A percentile compares a stretch with the other conserved stretches of the same genome.
Conservation (phyloP, 2,329 filamentous ascomycete genomes). For the Aspergillus ustus region DNA sequence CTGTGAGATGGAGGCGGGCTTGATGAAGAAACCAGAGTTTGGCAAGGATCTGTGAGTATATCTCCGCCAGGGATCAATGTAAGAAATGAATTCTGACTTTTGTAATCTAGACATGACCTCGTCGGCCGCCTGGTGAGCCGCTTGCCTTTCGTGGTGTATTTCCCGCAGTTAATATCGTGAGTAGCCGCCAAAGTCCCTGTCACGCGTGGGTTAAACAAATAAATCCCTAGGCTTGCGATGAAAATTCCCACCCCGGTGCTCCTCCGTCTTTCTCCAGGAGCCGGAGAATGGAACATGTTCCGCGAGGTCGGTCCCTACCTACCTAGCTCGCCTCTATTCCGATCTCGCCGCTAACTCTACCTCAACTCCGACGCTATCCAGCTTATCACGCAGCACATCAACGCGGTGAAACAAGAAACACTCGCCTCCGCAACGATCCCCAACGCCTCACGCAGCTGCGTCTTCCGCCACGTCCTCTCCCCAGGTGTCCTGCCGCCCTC, state of each 20-base stretch:
- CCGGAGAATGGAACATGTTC: neutral
- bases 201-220: neutral
- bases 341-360: no score
- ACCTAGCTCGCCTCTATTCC: no score
- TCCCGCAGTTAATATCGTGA: no score
- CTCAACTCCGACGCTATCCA: neutral
- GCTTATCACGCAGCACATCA: neutral
- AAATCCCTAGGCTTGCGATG: neutral
- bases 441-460: neutral
- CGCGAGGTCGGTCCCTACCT: neutral
- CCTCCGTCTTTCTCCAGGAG: neutral
- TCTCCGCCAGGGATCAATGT: no score
- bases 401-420: neutral
- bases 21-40: neutral
- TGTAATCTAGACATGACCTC: neutral
- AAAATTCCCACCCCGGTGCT: neutral
- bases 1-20: neutral
- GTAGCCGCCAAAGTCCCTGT: no score
- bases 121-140: no score
- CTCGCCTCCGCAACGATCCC: neutral
- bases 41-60: neutral
- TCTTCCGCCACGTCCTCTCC: conserved; percentile 1
- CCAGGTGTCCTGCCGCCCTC: neutral
- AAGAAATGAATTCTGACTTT: neutral
- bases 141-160: no score